phyloP scores from a whole-genome alignment of 2,329 filamentous ascomycete species.

The Venturia effusa region DNA sequence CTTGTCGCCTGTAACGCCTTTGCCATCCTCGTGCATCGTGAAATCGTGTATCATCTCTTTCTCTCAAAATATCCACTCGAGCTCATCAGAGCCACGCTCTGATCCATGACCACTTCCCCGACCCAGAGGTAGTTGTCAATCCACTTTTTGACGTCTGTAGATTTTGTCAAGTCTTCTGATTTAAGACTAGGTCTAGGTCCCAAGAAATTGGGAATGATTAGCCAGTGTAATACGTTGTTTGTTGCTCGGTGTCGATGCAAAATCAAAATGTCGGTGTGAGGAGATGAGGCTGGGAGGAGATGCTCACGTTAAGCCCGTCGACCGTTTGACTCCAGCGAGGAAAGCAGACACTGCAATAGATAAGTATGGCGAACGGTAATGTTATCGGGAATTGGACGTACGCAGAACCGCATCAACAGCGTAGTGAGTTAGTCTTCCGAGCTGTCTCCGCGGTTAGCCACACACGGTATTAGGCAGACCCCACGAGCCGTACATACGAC shows the following conservation, averaged over 20 bases:
- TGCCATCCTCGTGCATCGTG: background rate
- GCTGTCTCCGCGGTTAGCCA: conserved; percentile 7
- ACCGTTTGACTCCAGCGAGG: conserved; percentile 92
- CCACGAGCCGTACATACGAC: conserved; percentile 6
- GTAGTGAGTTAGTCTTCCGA: conserved; percentile 88
- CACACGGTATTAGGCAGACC: background rate
- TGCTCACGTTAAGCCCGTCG: conserved; percentile 93
- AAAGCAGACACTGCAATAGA: conserved; percentile 69
- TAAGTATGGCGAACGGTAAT: conserved; percentile 7
- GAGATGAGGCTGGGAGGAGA: conserved; percentile 3
- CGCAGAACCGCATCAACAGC: conserved; percentile 90
- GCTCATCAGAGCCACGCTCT: conserved; percentile 84
- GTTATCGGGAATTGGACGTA: conserved; percentile 38
- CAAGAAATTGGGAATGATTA: conserved; percentile 5
- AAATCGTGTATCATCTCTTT: conserved; percentile 40
- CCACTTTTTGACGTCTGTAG: conserved; percentile 76
- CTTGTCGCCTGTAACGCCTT: background rate
- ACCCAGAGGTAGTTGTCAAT: conserved; percentile 88
- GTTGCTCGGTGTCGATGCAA: background rate
- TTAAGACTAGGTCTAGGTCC: conserved; percentile 62
- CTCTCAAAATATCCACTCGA: conserved; percentile 86
- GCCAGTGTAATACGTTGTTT: background rate
- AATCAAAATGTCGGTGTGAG: background rate
- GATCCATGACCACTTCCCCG: conserved; percentile 97
- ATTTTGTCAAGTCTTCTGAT: conserved; percentile 74